Evolutionary conservation across 305 asterid species (phyloP).

Genomic region (Fraxinus sp.): DNA sequence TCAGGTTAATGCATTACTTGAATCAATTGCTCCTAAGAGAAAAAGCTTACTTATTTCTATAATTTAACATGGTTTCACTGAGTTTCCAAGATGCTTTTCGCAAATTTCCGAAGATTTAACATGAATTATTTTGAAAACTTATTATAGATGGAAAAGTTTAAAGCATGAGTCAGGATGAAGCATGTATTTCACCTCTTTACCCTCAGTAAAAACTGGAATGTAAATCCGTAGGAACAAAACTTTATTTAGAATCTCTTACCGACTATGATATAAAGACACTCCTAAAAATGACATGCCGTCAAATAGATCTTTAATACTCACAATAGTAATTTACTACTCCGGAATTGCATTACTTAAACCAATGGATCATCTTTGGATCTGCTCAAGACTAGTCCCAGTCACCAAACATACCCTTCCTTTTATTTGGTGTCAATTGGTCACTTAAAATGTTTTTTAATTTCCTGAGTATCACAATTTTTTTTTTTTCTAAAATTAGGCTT

Average conservation of each 20-base stretch:
- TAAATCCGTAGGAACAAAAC: neutral
- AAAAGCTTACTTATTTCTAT: neutral
- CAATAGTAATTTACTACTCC: neutral
- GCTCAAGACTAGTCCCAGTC: neutral
- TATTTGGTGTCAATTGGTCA: neutral
- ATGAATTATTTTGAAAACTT: neutral
- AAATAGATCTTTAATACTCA: neutral
- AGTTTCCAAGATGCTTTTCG: neutral
- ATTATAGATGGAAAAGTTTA: neutral
- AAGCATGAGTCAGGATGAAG: neutral
- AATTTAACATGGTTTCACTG: neutral
- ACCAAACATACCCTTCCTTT: neutral
- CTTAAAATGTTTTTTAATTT: neutral
- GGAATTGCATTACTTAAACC: neutral
- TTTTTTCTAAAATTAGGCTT: neutral
- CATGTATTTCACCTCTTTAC: neutral
- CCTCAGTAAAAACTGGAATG: neutral
- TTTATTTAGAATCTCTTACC: neutral
- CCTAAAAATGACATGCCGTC: neutral
- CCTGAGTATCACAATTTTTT: neutral
- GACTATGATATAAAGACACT: neutral
- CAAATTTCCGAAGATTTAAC: neutral
- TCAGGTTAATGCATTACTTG: neutral
- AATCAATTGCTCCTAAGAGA: neutral
- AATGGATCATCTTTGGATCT: neutral